Percentiles rank a stretch among this genome's conserved stretches.
These are phyloP conservation scores for Arachis hypogaea DNA, from an alignment of 306 rosid species.

Conservation along the genomic window DNA sequence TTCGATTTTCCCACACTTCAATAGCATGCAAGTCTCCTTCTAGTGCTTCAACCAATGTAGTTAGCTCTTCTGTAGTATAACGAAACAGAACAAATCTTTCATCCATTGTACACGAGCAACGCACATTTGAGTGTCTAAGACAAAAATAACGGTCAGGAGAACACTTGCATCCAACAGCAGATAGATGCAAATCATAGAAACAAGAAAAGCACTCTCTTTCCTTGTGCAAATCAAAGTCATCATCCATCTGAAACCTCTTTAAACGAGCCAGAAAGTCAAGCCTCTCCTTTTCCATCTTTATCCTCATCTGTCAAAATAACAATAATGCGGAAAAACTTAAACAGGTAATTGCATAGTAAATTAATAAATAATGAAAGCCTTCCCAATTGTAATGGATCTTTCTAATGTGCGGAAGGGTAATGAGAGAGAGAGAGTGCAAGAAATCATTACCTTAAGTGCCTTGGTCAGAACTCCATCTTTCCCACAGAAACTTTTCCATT, in stretches of 20 bases:
- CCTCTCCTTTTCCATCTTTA: slow-evolving; percentile 76
- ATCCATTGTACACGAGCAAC: slow-evolving; percentile 67
- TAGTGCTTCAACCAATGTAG: slow-evolving; percentile 63
- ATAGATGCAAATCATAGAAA: slow-evolving; percentile 80
- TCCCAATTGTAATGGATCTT: slow-evolving; percentile 4
- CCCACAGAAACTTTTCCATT: slow-evolving; percentile 73
- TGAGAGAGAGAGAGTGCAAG: slow-evolving; percentile 3
- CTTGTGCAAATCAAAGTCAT: slow-evolving; percentile 54
- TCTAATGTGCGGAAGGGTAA: slow-evolving; percentile 11
- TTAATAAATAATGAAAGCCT: slow-evolving; percentile 33
- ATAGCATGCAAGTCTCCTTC: slow-evolving; percentile 62
- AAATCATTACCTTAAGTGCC: slow-evolving; percentile 73
- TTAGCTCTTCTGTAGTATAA: slow-evolving; percentile 53
- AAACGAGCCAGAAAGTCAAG: slow-evolving; percentile 57
- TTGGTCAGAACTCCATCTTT: slow-evolving; percentile 76
- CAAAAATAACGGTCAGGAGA: slow-evolving; percentile 77
- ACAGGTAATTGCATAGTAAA: slow-evolving; percentile 11
- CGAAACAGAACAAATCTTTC: slow-evolving; percentile 62
- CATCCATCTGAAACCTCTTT: slow-evolving; percentile 71
- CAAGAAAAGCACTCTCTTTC: slow-evolving; percentile 88
- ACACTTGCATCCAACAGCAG: slow-evolving; percentile 77
- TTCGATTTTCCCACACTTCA: slow-evolving; percentile 50
- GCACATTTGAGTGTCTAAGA: slow-evolving; percentile 61
- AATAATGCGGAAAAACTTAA: background rate
- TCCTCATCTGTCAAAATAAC: slow-evolving; percentile 61